Evolutionary conservation across 495 filamentous ascomycete species (phyloP).

Genomic region (Neurospora sp.): DNA sequence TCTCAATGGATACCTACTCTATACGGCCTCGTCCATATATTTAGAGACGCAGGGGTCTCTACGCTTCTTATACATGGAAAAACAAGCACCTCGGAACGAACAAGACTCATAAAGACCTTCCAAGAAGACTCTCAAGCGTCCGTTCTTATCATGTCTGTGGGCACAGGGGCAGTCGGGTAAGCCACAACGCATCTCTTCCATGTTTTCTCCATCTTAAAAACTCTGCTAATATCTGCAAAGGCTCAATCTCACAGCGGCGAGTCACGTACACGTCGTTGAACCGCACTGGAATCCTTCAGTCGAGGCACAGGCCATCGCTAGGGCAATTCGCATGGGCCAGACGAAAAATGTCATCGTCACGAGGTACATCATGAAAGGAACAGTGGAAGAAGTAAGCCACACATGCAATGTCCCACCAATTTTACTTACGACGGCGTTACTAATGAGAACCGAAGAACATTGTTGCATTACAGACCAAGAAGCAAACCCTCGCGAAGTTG

Average conservation of each 20-base stretch:
- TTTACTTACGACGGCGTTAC: too few relatives aligned
- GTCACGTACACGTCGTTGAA: conserved; percentile 39
- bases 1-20: too few relatives aligned
- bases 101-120: conserved; percentile 4
- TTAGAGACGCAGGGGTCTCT: too few relatives aligned
- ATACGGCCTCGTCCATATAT: too few relatives aligned
- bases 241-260: conserved; percentile 38
- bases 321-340: conserved; percentile 40
- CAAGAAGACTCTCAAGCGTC: conserved; percentile 1
- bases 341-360: conserved; percentile 30
- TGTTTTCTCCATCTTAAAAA: background rate
- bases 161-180: conserved; percentile 42
- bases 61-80: too few relatives aligned
- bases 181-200: background rate
- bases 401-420: too few relatives aligned
- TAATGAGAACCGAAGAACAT: too few relatives aligned
- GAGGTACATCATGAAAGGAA: conserved; percentile 34
- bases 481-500: too few relatives aligned
- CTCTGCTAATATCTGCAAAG: conserved; percentile 13
- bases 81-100: too few relatives aligned
- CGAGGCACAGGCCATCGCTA: conserved; percentile 41
- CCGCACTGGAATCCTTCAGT: conserved; percentile 48
- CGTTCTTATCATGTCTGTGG: conserved; percentile 44
- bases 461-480: too few relatives aligned
- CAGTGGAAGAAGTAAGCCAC: conserved; percentile 37